phyloP scores from a whole-genome alignment of 1,284 basidiomycete genomes.

The Farysia itapuensis region DNA sequence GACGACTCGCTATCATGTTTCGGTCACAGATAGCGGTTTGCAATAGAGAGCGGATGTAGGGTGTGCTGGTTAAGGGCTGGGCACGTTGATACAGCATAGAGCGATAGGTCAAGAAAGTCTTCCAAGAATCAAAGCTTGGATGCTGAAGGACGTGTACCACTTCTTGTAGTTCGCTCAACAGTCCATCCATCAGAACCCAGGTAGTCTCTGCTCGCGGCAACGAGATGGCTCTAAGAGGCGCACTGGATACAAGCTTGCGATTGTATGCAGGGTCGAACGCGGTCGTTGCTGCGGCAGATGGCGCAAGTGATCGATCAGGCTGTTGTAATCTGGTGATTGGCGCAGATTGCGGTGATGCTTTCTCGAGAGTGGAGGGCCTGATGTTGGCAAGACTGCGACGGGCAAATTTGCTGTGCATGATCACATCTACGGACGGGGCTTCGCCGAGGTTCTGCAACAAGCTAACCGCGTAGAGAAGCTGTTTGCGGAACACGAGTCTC shows the following conservation, averaged over 20 bases:
- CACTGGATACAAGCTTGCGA: constrained; percentile 71
- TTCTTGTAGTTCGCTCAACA: constrained; percentile 69
- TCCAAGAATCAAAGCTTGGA: constrained; percentile 19
- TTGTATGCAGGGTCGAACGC: constrained; percentile 73
- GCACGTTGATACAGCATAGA: constrained; percentile 15
- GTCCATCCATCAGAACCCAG: constrained; percentile 65
- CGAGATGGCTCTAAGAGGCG: constrained; percentile 71
- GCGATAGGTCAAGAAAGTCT: constrained; percentile 27
- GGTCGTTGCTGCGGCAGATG: constrained; percentile 65
- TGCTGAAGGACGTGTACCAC: constrained; percentile 17
- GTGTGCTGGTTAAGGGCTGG: constrained; percentile 9
- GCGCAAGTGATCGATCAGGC: constrained; percentile 22
- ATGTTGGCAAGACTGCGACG: constrained; percentile 11
- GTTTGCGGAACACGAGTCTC: constrained; percentile 29
- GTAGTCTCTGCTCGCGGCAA: constrained; percentile 65
- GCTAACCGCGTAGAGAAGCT: constrained; percentile 21
- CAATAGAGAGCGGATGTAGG: constrained; percentile 28
- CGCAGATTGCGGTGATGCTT: neutral
- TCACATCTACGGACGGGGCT: constrained; percentile 23
- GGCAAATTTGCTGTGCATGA: constrained; percentile 35
- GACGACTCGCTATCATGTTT: constrained; percentile 30
- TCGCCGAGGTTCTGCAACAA: constrained; percentile 11
- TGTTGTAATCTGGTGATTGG: constrained; percentile 3
- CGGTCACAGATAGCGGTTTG: constrained; percentile 37
- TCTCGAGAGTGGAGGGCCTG: neutral